Base-by-base conservation (phyloP, 371 early-diverging fungal genomes). In the Mucor mucedo region DNA sequence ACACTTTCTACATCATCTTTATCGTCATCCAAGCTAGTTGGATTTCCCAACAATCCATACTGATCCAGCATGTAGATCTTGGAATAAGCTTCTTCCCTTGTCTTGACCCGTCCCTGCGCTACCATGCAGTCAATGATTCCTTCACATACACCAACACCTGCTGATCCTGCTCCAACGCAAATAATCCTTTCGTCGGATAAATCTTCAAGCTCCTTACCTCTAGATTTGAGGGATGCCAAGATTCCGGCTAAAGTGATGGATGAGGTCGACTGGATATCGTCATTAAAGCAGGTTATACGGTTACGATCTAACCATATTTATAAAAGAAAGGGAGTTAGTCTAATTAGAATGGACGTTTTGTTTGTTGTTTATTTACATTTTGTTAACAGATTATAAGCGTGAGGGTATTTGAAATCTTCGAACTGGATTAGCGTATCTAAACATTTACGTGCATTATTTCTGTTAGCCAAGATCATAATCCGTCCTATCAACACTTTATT, bases 91-190 rank as follows among this genome's bases (percentile, higher is more conserved):
- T 85, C 88, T 60, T 85, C 81, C 32, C 85, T 80, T 14, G 77
- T 70, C 44, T 76, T 78, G 58, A 83, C 83, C 1, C 60, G 65
- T 58, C 85, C 84, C 49, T 85, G 84, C 39, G 82, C 81, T 1
- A 84, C 82, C 82, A 87, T 85, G 53, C 81, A 79, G 61, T 85
- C 84, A 33, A 84, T 70, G 40, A 85, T 87, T 41, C 86, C 86
- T 62, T 87, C 87, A 55, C 87, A 85, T 5, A 87, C 86, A 69
- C 89, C 89, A 8, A 87, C 84, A 55, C 88, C 89, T 6, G 89
- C 86, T 49, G 84, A 79, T 4, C 89, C 89, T 33, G 89, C 87
- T 29, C 89, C 89, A 30, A 87, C 83, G 56, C 87, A 87, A 10
- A 89, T 67, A 49, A 88, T 83, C 0, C 80, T 76, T 55, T 81